phyloP scores from a whole-genome alignment of 2,329 filamentous ascomycete genomes.

The Trichophyton equinum region DNA sequence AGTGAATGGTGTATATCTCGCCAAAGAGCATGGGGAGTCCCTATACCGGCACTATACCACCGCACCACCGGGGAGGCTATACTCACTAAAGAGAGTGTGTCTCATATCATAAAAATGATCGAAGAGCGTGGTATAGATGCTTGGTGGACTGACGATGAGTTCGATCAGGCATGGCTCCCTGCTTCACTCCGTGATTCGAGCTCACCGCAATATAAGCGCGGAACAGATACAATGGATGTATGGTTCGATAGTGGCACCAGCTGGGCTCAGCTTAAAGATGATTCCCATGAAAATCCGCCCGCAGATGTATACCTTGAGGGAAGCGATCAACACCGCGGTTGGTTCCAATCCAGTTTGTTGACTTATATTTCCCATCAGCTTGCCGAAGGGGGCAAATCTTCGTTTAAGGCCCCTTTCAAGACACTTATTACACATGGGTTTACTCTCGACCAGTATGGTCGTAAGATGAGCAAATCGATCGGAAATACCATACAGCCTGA shows the following conservation, averaged over 20 bases:
- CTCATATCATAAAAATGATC: conserved; percentile 72
- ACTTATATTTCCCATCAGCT: conserved; percentile 58
- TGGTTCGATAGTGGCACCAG: conserved; percentile 98
- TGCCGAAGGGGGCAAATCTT: conserved; percentile 22
- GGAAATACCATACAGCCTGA: conserved; percentile 74
- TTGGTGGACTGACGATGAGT: conserved; percentile 76
- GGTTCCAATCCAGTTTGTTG: conserved; percentile 94
- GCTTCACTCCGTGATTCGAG: conserved; percentile 42
- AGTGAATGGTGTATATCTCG: conserved; percentile 98
- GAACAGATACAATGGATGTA: conserved; percentile 95
- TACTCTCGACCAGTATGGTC: conserved; percentile 74
- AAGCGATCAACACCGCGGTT: conserved; percentile 89
- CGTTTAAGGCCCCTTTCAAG: conserved; percentile 58
- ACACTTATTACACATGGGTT: conserved; percentile 93
- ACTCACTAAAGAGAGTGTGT: conserved; percentile 66
- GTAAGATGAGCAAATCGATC: conserved; percentile 97
- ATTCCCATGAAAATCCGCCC: conserved; percentile 21
- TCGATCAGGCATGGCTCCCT: conserved; percentile 68
- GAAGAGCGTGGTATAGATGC: conserved; percentile 69
- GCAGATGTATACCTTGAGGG: conserved; percentile 91
- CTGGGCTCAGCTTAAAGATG: conserved; percentile 51
- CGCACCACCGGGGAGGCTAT: conserved; percentile 55
- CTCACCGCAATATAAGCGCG: conserved; percentile 50
- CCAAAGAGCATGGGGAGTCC: conserved; percentile 91
- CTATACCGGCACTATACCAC: conserved; percentile 81